A percentile compares a stretch with the other conserved stretches of the same genome.
phyloP scores from a whole-genome alignment of 148 eudicot species.

The Vaccinium darrowii region DNA sequence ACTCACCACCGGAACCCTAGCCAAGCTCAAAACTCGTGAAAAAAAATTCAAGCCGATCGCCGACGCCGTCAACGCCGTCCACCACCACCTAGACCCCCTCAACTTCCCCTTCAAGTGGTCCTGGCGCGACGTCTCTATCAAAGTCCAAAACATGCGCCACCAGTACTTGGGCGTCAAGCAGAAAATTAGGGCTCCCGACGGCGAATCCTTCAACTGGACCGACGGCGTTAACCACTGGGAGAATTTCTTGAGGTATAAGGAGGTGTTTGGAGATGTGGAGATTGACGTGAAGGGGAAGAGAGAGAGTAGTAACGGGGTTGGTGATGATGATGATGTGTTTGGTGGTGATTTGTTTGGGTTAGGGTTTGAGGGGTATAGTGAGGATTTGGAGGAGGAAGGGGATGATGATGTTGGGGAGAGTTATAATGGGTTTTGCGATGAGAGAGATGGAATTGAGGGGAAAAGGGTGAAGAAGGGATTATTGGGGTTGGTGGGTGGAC shows the following conservation, averaged over 20 bases:
- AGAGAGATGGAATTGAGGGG: constrained; percentile 29
- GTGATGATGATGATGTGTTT: constrained; percentile 29
- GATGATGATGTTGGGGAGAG: constrained; percentile 32
- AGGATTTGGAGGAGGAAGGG: constrained; percentile 44
- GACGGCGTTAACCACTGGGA: constrained; percentile 87
- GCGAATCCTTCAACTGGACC: constrained; percentile 56
- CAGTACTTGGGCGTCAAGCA: constrained; percentile 91
- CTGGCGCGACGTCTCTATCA: constrained; percentile 91
- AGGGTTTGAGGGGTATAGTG: constrained; percentile 48
- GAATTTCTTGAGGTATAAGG: constrained; percentile 68
- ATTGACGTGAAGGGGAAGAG: constrained; percentile 45
- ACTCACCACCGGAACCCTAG: constrained; percentile 48
- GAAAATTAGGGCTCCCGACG: constrained; percentile 51
- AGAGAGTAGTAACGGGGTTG: constrained; percentile 11
- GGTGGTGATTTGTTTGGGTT: constrained; percentile 31
- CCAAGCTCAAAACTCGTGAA: constrained; percentile 77
- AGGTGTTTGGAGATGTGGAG: constrained; percentile 88
- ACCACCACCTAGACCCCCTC: constrained; percentile 60
- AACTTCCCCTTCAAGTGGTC: constrained; percentile 78
- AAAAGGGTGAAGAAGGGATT: constrained; percentile 44
- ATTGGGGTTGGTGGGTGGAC: constrained; percentile 51
- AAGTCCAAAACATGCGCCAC: constrained; percentile 94
- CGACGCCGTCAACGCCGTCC: constrained; percentile 65
- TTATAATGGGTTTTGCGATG: constrained; percentile 24
- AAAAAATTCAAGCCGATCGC: constrained; percentile 94